Evolutionary conservation across 208 protist genomes (phyloP).

Genomic region (Naegleria gruberi): DNA sequence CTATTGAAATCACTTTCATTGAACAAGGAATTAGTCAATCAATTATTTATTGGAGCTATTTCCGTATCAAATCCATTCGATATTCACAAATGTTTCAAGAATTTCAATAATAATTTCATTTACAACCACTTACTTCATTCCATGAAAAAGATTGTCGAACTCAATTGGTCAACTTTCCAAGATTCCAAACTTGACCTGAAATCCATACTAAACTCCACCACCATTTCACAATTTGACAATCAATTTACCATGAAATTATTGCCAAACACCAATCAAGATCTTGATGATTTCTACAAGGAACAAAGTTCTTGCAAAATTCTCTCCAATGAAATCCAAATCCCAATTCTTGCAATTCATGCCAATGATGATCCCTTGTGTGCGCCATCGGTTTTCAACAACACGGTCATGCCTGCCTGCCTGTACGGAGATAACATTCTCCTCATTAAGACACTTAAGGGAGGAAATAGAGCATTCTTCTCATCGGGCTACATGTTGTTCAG

Average conservation of each 20-base stretch:
- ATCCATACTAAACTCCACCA: neutral
- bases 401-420: neutral
- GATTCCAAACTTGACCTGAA: neutral
- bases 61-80: neutral
- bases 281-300: neutral
- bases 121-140: neutral
- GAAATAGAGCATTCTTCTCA: neutral
- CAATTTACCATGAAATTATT: neutral
- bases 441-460: neutral
- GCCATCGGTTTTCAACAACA: neutral
- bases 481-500: neutral
- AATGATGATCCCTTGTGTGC: neutral
- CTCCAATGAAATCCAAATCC: neutral
- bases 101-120: neutral
- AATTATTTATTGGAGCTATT: neutral
- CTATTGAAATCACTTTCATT: neutral
- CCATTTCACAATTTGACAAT: neutral
- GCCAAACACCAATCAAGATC: neutral
- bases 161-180: neutral
- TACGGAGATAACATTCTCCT: neutral
- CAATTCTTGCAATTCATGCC: neutral
- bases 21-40: neutral
- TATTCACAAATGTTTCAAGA: neutral
- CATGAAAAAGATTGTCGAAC: neutral
- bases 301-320: neutral